Percentiles rank a stretch among this genome's conserved stretches.
Evolutionary conservation across 2,329 filamentous ascomycete species (phyloP).

Genomic region (Stagonosporopsis tanaceti): DNA sequence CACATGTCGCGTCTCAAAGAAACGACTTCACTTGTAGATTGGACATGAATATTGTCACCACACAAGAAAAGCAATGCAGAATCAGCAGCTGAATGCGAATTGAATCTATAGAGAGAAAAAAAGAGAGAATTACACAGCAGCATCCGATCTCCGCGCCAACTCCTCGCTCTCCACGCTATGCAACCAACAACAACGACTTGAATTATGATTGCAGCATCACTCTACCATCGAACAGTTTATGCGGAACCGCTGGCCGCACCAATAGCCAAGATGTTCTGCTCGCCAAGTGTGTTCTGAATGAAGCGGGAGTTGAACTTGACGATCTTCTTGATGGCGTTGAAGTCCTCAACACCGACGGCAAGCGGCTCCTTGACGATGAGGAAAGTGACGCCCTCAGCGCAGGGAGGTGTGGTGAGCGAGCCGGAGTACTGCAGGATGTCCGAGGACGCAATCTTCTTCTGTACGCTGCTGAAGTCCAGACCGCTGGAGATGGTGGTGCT

Average conservation of each 20-base stretch:
- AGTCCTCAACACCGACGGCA: slow-evolving; percentile 59
- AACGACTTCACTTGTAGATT: neutral
- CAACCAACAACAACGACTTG: neutral
- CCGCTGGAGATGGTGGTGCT: slow-evolving; percentile 37
- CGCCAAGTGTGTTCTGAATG: slow-evolving; percentile 60
- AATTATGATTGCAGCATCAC: neutral
- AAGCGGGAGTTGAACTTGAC: slow-evolving; percentile 64
- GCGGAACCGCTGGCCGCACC: slow-evolving; percentile 23
- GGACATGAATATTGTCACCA: neutral
- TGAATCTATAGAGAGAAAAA: neutral
- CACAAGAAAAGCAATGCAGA: neutral
- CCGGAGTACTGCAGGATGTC: slow-evolving; percentile 63
- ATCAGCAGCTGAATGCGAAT: neutral
- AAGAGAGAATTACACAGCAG: neutral
- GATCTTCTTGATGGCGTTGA: slow-evolving; percentile 60
- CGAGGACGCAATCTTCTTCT: slow-evolving; percentile 48
- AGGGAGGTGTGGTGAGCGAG: slow-evolving; percentile 70
- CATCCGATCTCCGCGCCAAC: neutral
- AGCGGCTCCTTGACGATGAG: slow-evolving; percentile 60
- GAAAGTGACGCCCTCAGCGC: slow-evolving; percentile 65
- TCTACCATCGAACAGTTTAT: neutral
- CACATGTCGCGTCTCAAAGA: neutral
- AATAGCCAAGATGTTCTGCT: slow-evolving; percentile 53
- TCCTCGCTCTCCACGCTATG: neutral
- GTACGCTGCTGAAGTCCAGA: slow-evolving; percentile 57